These are phyloP conservation scores for Cutaneotrichosporon sp. DNA, from an alignment of 1,284 basidiomycete genomes.

Conservation along the genomic window DNA sequence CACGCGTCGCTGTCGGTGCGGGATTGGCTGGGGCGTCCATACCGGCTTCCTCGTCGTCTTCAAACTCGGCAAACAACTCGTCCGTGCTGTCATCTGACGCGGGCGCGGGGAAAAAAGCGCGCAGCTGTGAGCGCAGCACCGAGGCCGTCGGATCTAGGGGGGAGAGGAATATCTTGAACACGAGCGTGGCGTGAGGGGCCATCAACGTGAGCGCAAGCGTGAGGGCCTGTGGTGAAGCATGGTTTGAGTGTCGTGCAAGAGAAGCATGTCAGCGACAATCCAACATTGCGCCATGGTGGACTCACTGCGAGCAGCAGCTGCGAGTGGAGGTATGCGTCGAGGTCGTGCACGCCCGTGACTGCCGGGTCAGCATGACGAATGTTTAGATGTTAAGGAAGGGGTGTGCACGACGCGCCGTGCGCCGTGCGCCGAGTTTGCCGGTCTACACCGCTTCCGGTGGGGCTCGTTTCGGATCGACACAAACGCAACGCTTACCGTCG, in stretches of 20 bases:
- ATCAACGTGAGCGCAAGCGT: constrained; percentile 54
- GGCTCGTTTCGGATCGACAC: background rate
- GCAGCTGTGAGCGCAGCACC: constrained; percentile 49
- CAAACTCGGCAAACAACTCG: constrained; percentile 5
- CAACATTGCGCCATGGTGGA: background rate
- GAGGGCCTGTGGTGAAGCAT: constrained; percentile 44
- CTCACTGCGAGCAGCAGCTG: constrained; percentile 54
- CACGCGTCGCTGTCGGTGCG: constrained; percentile 2
- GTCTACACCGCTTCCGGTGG: background rate
- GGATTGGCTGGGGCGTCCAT: constrained; percentile 11
- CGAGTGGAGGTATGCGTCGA: constrained; percentile 57
- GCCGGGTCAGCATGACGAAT: background rate
- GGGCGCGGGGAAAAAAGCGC: constrained; percentile 50
- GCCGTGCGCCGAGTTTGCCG: background rate
- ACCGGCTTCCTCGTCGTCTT: constrained; percentile 11
- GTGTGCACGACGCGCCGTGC: background rate
- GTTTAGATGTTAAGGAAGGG: background rate
- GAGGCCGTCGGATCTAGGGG: constrained; percentile 48
- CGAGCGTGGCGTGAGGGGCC: constrained; percentile 52
- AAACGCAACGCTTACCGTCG: constrained; percentile 46
- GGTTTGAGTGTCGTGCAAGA: background rate
- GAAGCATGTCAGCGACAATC: background rate
- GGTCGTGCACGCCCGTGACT: constrained; percentile 57
- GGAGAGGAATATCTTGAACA: constrained; percentile 57
- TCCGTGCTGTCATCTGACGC: constrained; percentile 7